phyloP scores from a whole-genome alignment of 108 stramenopile species.

The Skeletonema potamos region DNA sequence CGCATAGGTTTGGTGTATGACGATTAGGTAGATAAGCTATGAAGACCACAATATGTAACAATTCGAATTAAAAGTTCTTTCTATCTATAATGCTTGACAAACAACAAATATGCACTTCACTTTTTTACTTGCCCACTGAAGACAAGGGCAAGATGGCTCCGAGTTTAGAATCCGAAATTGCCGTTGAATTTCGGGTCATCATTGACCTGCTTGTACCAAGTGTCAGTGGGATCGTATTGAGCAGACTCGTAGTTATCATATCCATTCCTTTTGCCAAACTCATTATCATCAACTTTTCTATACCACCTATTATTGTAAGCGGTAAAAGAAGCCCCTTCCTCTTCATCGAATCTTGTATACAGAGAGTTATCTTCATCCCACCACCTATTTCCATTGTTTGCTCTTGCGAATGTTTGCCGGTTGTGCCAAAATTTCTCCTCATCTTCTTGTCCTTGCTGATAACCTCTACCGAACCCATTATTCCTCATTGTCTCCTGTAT shows the following conservation, averaged over 20 bases:
- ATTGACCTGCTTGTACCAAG: conserved; percentile 5
- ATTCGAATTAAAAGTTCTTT: not conserved
- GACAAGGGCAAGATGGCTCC: not conserved
- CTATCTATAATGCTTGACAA: not conserved
- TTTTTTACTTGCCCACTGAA: not conserved
- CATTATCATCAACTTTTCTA: not conserved
- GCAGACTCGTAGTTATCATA: not conserved
- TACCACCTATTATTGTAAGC: conserved; percentile 9
- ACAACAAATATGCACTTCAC: not conserved
- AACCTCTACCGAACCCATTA: not conserved
- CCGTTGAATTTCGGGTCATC: conserved; percentile 2
- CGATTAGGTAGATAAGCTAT: conserved; percentile 33
- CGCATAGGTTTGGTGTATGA: conserved; percentile 31
- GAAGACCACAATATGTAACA: not conserved
- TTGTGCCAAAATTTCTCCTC: not conserved
- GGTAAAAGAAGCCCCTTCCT: not conserved
- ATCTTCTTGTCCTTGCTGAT: not conserved
- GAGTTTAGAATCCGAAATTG: not conserved
- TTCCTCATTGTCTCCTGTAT: not conserved
- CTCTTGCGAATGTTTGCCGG: not conserved
- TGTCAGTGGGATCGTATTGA: not conserved
- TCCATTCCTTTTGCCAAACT: not conserved
- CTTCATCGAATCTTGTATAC: not conserved
- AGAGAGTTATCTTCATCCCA: not conserved
- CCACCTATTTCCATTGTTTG: not conserved